A percentile compares a stretch with the other conserved stretches of the same genome.
phyloP scores from a whole-genome alignment of 345 rosid genomes.

The Eucalyptus virginea region DNA sequence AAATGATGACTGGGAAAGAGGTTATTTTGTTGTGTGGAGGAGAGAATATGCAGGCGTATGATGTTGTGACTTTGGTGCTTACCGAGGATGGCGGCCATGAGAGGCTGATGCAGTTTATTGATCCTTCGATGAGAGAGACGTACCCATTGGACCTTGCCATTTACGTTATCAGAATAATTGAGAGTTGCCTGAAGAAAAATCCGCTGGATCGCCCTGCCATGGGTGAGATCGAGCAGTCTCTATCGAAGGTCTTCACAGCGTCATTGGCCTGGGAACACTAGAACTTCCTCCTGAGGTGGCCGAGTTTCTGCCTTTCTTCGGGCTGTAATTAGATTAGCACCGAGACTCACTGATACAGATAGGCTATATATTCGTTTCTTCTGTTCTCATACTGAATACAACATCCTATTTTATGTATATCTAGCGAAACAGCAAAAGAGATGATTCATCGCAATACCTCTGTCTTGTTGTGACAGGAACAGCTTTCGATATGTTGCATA shows the following conservation, averaged over 20 bases:
- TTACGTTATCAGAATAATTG: slow-evolving; percentile 22
- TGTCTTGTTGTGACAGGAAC: not conserved
- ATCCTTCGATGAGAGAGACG: slow-evolving; percentile 25
- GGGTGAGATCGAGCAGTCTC: slow-evolving; percentile 43
- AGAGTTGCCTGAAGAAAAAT: slow-evolving; percentile 46
- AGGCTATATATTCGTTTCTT: not conserved
- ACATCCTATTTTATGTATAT: not conserved
- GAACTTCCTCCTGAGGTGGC: not conserved
- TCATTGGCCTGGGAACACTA: slow-evolving; percentile 15
- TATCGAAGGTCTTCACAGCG: slow-evolving; percentile 32
- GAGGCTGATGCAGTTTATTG: slow-evolving; percentile 12
- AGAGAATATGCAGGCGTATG: slow-evolving; percentile 11
- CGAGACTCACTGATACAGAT: not conserved
- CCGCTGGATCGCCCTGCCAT: slow-evolving; percentile 54
- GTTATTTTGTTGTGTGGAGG: slow-evolving; percentile 18
- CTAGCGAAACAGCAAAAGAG: not conserved
- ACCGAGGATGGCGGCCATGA: slow-evolving; percentile 5
- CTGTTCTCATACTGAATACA: not conserved
- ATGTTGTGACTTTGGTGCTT: slow-evolving; percentile 3
- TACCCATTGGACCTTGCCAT: slow-evolving; percentile 30
- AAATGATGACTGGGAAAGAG: slow-evolving; percentile 59
- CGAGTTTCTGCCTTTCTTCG: not conserved
- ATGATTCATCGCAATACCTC: not conserved
- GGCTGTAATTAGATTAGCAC: not conserved
- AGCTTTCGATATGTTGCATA: not conserved